Evolutionary conservation across 345 rosid genomes (phyloP).

Genomic region (Firmiana major): DNA sequence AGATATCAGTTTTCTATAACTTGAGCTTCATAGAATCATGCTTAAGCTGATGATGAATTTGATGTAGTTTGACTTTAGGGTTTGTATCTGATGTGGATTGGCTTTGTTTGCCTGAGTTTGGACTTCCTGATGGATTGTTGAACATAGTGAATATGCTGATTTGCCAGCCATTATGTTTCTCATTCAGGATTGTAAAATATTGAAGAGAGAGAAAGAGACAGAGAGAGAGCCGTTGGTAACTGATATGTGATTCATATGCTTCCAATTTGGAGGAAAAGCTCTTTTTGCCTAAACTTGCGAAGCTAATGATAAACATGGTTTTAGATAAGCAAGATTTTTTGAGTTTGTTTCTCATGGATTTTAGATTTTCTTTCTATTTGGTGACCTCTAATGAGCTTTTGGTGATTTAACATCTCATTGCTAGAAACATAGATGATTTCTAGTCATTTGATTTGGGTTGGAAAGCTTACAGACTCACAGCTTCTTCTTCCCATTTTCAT

Average conservation of each 20-base stretch:
- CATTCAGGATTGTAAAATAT: background rate
- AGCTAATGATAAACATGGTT: background rate
- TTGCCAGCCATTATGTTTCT: background rate
- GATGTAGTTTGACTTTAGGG: background rate
- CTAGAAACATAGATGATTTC: slow-evolving; percentile 7
- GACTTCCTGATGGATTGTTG: background rate
- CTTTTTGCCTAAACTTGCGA: background rate
- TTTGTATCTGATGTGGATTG: background rate
- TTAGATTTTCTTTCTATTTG: background rate
- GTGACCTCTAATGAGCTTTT: background rate
- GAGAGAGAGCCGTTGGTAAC: background rate
- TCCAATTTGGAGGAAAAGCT: background rate
- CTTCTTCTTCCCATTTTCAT: background rate
- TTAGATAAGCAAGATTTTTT: background rate
- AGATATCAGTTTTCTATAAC: background rate
- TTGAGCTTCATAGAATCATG: background rate
- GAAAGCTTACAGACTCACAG: background rate
- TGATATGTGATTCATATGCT: background rate
- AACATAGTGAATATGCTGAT: background rate
- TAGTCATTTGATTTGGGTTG: background rate
- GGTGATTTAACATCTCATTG: background rate
- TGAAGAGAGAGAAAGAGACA: background rate
- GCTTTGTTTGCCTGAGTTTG: background rate
- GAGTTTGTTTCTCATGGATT: background rate
- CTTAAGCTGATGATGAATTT: background rate